Evolutionary conservation across 1,139 yeast species (phyloP), one percentile per base, ranked within the genome.

Genomic region (Keqinozyma sinolaborantium): DNA sequence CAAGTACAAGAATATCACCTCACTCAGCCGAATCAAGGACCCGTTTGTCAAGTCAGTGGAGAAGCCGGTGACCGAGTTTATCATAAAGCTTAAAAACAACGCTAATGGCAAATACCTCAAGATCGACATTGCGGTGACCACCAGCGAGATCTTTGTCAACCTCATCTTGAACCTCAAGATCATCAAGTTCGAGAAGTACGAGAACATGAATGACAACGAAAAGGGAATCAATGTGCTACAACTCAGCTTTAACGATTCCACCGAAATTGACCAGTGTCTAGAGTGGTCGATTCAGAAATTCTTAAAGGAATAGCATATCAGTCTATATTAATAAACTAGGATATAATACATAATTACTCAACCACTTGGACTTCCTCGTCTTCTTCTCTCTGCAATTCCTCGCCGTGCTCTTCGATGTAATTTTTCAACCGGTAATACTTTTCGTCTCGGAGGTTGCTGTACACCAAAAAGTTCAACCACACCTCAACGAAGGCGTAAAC

Each of bases 401-500:
- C 66, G 5, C 51, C 60, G 38, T 64, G 58, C 30, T 62, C 68
- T 39, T 62, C 64, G 20, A 59, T 52, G 35, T 54, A 63, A 34
- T 60, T 54, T 40, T 60, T 64, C 40, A 61, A 53, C 34, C 76
- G 64, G 34, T 64, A 53, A 33, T 60, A 64, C 44, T 68, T 73
- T 48, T 79, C 92, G 38, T 83, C 90, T 44, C 80, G 72, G 42
- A 83, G 61, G 30, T 81, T 71, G 49, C 72, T 76, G 53, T 68
- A 82, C 29, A 80, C 70, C 45, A 82, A 60, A 40, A 81, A 78
- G 45, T 81, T 79, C 48, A 79, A 60, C 90, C 90, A 83, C 20
- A 82, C 68, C 50, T 83, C 94, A 41, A 76, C 51, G 45, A 82
- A 80, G n/a, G 77, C 55, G 50, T 73, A 82, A 2, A 74, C 64